These are phyloP conservation scores for Bipolaris gigantea DNA, from an alignment of 2,329 filamentous ascomycete genomes.

Conservation along the genomic window DNA sequence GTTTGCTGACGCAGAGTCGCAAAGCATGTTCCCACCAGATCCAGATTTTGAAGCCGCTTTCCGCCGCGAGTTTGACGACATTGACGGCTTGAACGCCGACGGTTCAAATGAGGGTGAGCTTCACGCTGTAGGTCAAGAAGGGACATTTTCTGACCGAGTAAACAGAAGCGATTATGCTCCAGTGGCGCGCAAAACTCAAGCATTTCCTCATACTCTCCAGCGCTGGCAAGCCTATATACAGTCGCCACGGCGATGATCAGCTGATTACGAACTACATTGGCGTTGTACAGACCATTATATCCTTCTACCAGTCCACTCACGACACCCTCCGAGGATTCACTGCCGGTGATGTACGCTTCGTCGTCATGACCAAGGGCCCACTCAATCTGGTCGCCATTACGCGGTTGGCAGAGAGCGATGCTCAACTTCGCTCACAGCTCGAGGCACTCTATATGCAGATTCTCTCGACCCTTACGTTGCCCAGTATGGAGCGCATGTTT, in stretches of 20 bases:
- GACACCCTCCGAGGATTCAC: slow-evolving; percentile 82
- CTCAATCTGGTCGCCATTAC: slow-evolving; percentile 94
- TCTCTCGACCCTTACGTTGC: slow-evolving; percentile 88
- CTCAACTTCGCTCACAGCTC: slow-evolving; percentile 82
- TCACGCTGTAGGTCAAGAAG: slow-evolving; percentile 25
- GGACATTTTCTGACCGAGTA: slow-evolving; percentile 32
- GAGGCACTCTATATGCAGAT: slow-evolving; percentile 99
- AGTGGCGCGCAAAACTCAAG: slow-evolving; percentile 92
- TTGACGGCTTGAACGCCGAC: slow-evolving; percentile 62
- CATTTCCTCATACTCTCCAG: slow-evolving; percentile 97
- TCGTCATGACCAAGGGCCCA: slow-evolving; percentile 80
- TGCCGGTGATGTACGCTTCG: slow-evolving; percentile 83
- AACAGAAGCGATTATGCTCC: slow-evolving; percentile 58
- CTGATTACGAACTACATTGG: slow-evolving; percentile 93
- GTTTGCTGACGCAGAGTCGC: slow-evolving; percentile 55
- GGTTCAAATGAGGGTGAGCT: slow-evolving; percentile 63
- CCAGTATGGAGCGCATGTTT: slow-evolving; percentile 84
- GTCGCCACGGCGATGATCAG: slow-evolving; percentile 85
- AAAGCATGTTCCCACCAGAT: slow-evolving; percentile 53
- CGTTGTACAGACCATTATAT: slow-evolving; percentile 95
- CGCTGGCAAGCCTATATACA: slow-evolving; percentile 96
- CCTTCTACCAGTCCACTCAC: slow-evolving; percentile 82
- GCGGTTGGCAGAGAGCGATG: slow-evolving; percentile 86
- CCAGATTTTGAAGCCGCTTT: slow-evolving; percentile 65
- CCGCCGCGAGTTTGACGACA: slow-evolving; percentile 73